phyloP scores from a whole-genome alignment of 2,329 filamentous ascomycete species.

The Aspergillus oerlinghausenensis region DNA sequence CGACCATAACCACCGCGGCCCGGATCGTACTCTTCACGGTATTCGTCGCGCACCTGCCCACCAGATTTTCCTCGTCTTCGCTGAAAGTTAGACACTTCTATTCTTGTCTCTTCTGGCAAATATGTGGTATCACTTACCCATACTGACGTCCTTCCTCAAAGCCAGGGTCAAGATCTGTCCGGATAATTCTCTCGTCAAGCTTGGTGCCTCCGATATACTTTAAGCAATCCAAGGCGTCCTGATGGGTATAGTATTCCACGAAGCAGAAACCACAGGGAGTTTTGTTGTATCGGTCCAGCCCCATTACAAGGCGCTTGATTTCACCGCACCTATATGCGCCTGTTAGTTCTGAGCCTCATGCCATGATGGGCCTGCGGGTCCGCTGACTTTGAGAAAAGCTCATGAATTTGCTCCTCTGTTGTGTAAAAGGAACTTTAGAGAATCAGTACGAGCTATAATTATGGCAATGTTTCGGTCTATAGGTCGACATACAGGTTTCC shows the following conservation, averaged over 20 bases:
- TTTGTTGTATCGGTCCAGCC: constrained; percentile 92
- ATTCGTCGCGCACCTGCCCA: constrained; percentile 95
- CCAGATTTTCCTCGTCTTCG: constrained; percentile 78
- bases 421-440: constrained; percentile 81
- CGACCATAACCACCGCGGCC: constrained; percentile 85
- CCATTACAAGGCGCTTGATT: constrained; percentile 98
- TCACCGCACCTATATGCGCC: constrained; percentile 64
- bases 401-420: constrained; percentile 97
- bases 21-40: constrained; percentile 93
- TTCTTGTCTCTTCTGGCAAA: background rate
- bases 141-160: constrained; percentile 97
- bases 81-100: constrained; percentile 14
- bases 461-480: background rate
- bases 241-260: constrained; percentile 97
- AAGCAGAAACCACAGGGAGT: constrained; percentile 99
- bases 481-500: constrained; percentile 71
- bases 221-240: constrained; percentile 95
- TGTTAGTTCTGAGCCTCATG: constrained; percentile 6
- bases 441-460: constrained; percentile 5
- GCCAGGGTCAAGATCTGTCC: constrained; percentile 90
- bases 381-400: constrained; percentile 78
- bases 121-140: constrained; percentile 48
- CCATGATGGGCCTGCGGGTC: background rate
- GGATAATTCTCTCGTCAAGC: constrained; percentile 92
- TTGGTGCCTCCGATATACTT: constrained; percentile 99